Evolutionary conservation across 495 filamentous ascomycete genomes (phyloP), one percentile per base, ranked within the genome.

Genomic region (Tricharina praecox): DNA sequence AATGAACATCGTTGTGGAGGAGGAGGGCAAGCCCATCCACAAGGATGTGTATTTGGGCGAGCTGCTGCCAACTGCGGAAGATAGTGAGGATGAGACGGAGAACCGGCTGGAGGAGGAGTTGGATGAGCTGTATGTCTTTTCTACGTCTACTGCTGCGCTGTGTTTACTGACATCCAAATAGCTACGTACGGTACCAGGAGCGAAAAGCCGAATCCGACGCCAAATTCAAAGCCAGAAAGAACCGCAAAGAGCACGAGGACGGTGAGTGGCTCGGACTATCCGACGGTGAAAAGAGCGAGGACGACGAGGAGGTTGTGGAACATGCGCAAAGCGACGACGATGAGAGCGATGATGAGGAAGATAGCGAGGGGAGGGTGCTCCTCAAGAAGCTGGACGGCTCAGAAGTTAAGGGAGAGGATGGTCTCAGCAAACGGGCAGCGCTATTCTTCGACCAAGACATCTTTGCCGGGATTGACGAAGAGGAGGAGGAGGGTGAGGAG

Each of bases 361-460:
- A 59, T 19, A 51, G 56, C 44, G 58, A 50, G 15, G 60, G 66
- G 34, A 60, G 64, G 24, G 51, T 41, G 9, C 67, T 76, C 34
- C 55, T 73, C 40, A 74, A 62, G 8, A 69, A 75, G 46, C 61
- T 82, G 25, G 67, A 76, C 39, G 63, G 62, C 23, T 57, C 61
- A 15, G 59, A 68, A 23, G 63, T 53, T 24, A 68, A 66, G 40
- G 55, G 63, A 3, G 53, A 64, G 21, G 66, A 66, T 8, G 74
- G 72, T 3, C 68, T 97, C 7, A 87, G 85, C 7, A 87, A 82
- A 61, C 75, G 81, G 48, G 90, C 90, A 15, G 70, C 77, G 4
- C 67, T 80, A 42, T 99, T 99, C 66, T 99, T 99, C 58, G 80
- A 81, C 50, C 92, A 96, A 57, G 92, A 93, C 51, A 81, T 96